Base-by-base conservation (phyloP, 768 basidiomycete species). In the Tulasnella sp. region DNA sequence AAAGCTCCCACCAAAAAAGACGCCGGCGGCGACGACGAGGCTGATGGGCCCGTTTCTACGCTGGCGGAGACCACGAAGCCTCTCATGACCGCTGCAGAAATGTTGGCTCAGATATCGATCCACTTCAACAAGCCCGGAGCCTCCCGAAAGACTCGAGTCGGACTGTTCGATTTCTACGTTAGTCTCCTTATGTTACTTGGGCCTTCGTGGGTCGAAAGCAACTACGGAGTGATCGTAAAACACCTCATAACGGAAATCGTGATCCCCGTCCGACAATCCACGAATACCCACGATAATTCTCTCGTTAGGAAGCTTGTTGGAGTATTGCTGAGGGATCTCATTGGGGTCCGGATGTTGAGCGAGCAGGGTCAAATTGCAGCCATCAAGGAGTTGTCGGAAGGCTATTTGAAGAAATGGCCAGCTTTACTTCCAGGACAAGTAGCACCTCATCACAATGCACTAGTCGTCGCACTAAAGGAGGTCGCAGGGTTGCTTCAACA, bases 321-420 rank as follows among this genome's bases (percentile, higher is more conserved):
- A 2, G 89, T 95, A 42, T 82, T 99, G 16, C 85, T 98, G 39
- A 88, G 96, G 75, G 95, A 98, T 82, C 88, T 98, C 38, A 91
- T 99, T 68, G 95, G 94, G 2, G 91, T 93, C 1, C 87, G 97
- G 80, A 92, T 98, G 89, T 86, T 99, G 81, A 93, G 93, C 80
- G 97, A 99, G 83, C 94, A 96, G 83, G 97, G 93, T 0, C 97
- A 99, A 85, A 97, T 99, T 71, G 87, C 88, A 38, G 97, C 97
- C 2, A 94, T 98, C 44, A 92, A 94, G 82, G 97, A 98, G 82
- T 86, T 98, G 58, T 91, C 94, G 0, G 91, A 88, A 46, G 87
- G 89, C 5, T 98, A 95, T 84, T 86, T 98, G 80, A 95, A 94
- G 85, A 89, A 94, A 76, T 98, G 96, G 95, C 96, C 96, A 1